Evolutionary conservation across 169 alveolate species (phyloP).

Genomic region (Cryptosporidium meleagridis): DNA sequence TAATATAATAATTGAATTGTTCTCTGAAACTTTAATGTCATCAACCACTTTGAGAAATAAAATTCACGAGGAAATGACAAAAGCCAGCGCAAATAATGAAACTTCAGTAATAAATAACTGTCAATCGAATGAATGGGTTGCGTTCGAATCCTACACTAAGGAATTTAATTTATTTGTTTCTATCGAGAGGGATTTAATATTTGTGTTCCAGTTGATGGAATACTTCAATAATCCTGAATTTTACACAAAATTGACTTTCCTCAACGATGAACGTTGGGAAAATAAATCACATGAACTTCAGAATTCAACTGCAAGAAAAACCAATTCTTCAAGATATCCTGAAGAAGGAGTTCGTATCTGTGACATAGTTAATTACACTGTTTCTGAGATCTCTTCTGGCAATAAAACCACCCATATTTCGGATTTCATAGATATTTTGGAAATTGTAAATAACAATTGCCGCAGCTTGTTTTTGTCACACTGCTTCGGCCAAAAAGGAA

Average conservation of each 20-base stretch:
- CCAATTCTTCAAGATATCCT: conserved; percentile 1
- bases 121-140: conserved; percentile 31
- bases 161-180: conserved; percentile 47
- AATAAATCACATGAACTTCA: neutral
- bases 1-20: conserved; percentile 16
- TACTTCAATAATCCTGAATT: conserved; percentile 37
- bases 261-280: neutral
- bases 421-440: neutral
- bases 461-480: conserved; percentile 53
- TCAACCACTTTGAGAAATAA: conserved; percentile 20
- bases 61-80: conserved; percentile 66
- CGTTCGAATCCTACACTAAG: conserved; percentile 19
- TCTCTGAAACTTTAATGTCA: conserved; percentile 48
- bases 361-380: conserved; percentile 27
- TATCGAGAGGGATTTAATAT: conserved; percentile 50
- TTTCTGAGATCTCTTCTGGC: conserved; percentile 38
- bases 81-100: conserved; percentile 18
- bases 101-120: neutral
- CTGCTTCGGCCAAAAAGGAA: conserved; percentile 24
- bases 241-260: neutral
- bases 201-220: conserved; percentile 11
- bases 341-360: conserved; percentile 67
- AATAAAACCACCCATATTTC: neutral
- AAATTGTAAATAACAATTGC: conserved; percentile 5
- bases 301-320: neutral